Evolutionary conservation across 2,329 filamentous ascomycete genomes (phyloP).

Genomic region (Microdochium nivale): DNA sequence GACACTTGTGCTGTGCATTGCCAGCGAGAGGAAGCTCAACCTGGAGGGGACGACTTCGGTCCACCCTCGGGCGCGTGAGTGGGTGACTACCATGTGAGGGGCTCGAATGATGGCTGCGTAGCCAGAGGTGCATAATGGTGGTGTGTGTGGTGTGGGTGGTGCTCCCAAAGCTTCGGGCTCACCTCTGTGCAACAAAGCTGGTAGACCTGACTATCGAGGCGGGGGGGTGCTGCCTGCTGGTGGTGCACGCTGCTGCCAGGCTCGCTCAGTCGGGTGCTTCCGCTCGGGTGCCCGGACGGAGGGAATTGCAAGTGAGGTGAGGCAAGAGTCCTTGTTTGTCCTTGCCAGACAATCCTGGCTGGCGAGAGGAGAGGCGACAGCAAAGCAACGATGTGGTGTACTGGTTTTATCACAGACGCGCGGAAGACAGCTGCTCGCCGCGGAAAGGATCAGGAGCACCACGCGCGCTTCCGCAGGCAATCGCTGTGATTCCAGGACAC

Average conservation of each 20-base stretch:
- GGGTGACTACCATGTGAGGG: neutral
- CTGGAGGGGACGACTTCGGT: neutral
- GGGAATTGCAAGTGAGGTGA: neutral
- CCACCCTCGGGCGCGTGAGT: neutral
- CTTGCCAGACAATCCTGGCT: neutral
- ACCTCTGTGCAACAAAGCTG: neutral
- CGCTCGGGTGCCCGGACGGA: neutral
- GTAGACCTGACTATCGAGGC: neutral
- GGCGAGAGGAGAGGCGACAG: constrained; percentile 1
- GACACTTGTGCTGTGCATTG: too few species aligned
- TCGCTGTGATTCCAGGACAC: constrained; percentile 21
- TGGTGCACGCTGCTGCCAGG: neutral
- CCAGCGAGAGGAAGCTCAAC: too few species aligned
- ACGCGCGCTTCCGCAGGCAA: constrained; percentile 6
- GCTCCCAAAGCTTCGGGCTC: neutral
- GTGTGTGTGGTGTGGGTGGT: too few species aligned
- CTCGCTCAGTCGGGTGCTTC: neutral
- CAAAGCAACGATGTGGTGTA: neutral
- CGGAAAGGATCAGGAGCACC: neutral
- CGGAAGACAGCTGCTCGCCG: neutral
- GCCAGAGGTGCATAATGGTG: neutral
- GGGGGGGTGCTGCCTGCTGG: neutral
- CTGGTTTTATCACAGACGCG: neutral
- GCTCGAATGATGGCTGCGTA: neutral
- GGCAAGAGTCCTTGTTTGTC: neutral